Base-by-base conservation (phyloP, 495 filamentous ascomycete species). In the Copromyces sp. region DNA sequence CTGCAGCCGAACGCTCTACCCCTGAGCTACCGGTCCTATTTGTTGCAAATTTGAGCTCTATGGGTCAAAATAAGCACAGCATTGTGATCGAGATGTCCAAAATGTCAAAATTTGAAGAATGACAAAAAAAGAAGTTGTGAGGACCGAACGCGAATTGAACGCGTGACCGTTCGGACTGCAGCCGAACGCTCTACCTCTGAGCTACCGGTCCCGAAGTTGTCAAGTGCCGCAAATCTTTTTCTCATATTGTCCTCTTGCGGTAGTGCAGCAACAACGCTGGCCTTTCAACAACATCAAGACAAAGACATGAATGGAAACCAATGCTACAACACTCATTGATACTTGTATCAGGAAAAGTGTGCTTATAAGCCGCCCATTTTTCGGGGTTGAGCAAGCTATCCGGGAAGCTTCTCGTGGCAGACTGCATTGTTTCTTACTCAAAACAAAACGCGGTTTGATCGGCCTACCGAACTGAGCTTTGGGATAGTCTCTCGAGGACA, bases 141-240 rank as follows among this genome's bases (percentile, higher is more conserved):
- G 53, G 53, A 61, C 53, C 53, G 53, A 61, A 61, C 53, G 53
- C 53, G 53, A 61, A 61, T 61, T 61, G 53, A 61, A 61, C 53
- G 29, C 53, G 53, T 61, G 53, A 61, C 53, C 53, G 53, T 61
- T 53, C 45, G 45, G 45, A 53, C 45, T 53, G 45, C 45, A 53
- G 45, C 45, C 45, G 45, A 53, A 53, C 45, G 45, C 53, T 61
- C 53, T 61, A 61, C 53, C 53, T 61, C 53, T 61, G 53, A 61
- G 53, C 53, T 61, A 61, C 53, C 53, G 53, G 53, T 61, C 53
- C 53, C 35, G 24, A 61, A 16, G 53, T 61, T 44, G 41, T 2
- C 0, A 44, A 44, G 1, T n/a, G 39, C 39, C 11, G 11, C 11
- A 40, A 8, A 20, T 24, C 24, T 24, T 24, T 24, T 24, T 24